Evolutionary conservation across 2,329 filamentous ascomycete genomes (phyloP).

Genomic region (Hymenoscyphus repandus): DNA sequence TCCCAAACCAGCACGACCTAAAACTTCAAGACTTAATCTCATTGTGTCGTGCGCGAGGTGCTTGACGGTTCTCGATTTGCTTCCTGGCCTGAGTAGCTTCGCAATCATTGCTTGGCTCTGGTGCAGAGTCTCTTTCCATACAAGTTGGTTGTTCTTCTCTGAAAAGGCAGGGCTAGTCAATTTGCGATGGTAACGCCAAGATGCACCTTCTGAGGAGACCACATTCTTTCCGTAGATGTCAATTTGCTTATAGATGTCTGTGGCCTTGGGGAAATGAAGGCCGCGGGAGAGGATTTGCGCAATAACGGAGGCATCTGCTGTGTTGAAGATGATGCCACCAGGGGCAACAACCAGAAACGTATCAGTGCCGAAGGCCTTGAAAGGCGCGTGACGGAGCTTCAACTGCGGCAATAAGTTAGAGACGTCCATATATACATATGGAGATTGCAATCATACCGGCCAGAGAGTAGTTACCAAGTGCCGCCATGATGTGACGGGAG

Average conservation of each 20-base stretch:
- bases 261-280: slow-evolving; percentile 27
- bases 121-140: slow-evolving; percentile 40
- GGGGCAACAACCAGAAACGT: slow-evolving; percentile 60
- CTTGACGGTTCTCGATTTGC: slow-evolving; percentile 40
- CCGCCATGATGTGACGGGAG: slow-evolving; percentile 13
- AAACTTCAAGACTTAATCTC: slow-evolving; percentile 50
- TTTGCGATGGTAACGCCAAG: slow-evolving; percentile 27
- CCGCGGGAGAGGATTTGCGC: slow-evolving; percentile 21
- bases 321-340: slow-evolving; percentile 46
- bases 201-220: slow-evolving; percentile 24
- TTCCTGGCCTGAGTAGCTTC: slow-evolving; percentile 33
- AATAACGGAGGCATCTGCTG: slow-evolving; percentile 54
- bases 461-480: slow-evolving; percentile 7
- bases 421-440: too few relatives aligned
- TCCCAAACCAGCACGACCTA: slow-evolving; percentile 67
- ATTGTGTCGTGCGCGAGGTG: slow-evolving; percentile 50
- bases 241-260: slow-evolving; percentile 22
- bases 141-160: slow-evolving; percentile 40
- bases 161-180: slow-evolving; percentile 25
- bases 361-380: slow-evolving; percentile 35
- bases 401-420: too few relatives aligned
- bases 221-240: slow-evolving; percentile 27
- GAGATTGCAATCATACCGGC: too few relatives aligned
- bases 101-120: slow-evolving; percentile 38
- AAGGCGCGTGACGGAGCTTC: slow-evolving; percentile 15